phyloP scores from a whole-genome alignment of 2,329 filamentous ascomycete species.

The Uncinocarpus reesii region DNA sequence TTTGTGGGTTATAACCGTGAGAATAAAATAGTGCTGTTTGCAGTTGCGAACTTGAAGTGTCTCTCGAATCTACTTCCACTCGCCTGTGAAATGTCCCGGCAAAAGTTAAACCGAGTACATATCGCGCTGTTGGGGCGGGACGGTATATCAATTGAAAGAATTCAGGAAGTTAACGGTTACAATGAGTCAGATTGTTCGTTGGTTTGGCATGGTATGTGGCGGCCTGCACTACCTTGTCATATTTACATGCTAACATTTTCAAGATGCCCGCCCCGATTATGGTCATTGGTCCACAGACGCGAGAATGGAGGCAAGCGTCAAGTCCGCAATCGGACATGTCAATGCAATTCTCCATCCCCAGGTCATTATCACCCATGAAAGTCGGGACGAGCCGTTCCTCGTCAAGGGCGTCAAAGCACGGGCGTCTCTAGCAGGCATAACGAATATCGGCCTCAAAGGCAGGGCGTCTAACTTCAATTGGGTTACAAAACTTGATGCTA shows the following conservation, averaged over 20 bases:
- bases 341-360: constrained; percentile 66
- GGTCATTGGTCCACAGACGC: constrained; percentile 57
- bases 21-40: constrained; percentile 69
- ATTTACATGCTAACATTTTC: constrained; percentile 28
- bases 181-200: constrained; percentile 56
- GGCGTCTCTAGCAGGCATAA: constrained; percentile 42
- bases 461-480: constrained; percentile 56
- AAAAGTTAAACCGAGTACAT: constrained; percentile 65
- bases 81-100: constrained; percentile 72
- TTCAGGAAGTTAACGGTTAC: constrained; percentile 72
- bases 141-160: constrained; percentile 55
- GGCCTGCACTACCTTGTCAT: constrained; percentile 18
- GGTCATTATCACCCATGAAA: constrained; percentile 61
- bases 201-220: constrained; percentile 45
- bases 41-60: constrained; percentile 62
- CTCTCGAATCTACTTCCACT: constrained; percentile 63
- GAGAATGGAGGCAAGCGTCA: constrained; percentile 56
- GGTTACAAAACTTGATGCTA: constrained; percentile 66
- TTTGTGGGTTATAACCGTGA: constrained; percentile 43
- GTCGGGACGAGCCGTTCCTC: constrained; percentile 60
- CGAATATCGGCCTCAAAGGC: constrained; percentile 65
- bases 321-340: constrained; percentile 60
- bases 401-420: constrained; percentile 49
- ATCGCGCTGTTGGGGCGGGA: constrained; percentile 68
- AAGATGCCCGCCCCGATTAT: constrained; percentile 65